Evolutionary conservation across 176 grass and related monocot genomes (phyloP).

Genomic region (Dendrocalamus sinicus): DNA sequence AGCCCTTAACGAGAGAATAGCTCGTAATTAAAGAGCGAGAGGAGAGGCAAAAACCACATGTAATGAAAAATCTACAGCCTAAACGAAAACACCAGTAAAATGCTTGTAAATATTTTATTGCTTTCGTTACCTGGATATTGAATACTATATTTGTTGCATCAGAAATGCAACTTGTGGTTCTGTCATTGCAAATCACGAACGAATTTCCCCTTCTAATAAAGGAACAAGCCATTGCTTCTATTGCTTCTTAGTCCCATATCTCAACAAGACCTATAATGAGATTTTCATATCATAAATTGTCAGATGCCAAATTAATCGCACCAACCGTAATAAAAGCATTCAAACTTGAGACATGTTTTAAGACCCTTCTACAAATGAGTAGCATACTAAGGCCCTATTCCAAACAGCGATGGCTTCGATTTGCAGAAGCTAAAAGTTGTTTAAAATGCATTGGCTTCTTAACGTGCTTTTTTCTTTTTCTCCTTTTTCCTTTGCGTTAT

Average conservation of each 20-base stretch:
- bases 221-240: slow-evolving; percentile 82
- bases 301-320: neutral
- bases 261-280: slow-evolving; percentile 77
- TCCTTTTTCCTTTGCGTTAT: too few species aligned
- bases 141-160: slow-evolving; percentile 97
- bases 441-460: too few species aligned
- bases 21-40: neutral
- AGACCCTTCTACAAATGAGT: neutral
- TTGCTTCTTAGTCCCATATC: slow-evolving; percentile 95
- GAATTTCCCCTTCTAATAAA: slow-evolving; percentile 84
- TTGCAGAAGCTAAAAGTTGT: too few species aligned
- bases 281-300: slow-evolving; percentile 18
- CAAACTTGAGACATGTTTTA: neutral
- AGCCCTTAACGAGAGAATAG: neutral
- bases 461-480: too few species aligned
- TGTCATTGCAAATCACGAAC: slow-evolving; percentile 98
- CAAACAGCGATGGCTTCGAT: too few species aligned
- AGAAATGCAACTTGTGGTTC: slow-evolving; percentile 98
- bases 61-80: slow-evolving; percentile 34
- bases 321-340: neutral
- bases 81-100: neutral
- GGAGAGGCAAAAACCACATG: neutral
- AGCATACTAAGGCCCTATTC: neutral
- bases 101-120: slow-evolving; percentile 26
- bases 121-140: slow-evolving; percentile 75